A percentile compares a stretch with the other conserved stretches of the same genome.
Conservation (phyloP, 148 eudicot genomes). For the Rhododendron henanense region DNA sequence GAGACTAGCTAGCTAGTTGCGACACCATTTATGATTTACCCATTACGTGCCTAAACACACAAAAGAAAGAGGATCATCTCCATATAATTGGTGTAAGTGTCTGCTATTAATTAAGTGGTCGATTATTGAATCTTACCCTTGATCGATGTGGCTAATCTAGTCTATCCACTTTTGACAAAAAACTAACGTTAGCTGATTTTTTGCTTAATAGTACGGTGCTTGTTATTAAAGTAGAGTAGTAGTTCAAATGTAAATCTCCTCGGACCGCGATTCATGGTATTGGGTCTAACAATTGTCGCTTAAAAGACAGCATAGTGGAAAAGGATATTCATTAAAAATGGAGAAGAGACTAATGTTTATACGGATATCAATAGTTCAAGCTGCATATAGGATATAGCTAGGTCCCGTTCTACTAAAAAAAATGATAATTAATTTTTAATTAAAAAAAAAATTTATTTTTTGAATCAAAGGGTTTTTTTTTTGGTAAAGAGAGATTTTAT, state of each 20-base stretch:
- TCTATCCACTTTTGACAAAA: neutral
- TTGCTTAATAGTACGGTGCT: neutral
- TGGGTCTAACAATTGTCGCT: neutral
- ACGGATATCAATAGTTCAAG: too few relatives aligned
- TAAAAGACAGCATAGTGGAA: neutral
- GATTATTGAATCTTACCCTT: neutral
- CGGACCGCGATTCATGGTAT: neutral
- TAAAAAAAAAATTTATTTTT: too few relatives aligned
- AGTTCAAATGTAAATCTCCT: neutral
- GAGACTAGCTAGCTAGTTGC: too few relatives aligned
- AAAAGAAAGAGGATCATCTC: too few relatives aligned
- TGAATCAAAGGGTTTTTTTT: too few relatives aligned
- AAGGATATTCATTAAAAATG: neutral
- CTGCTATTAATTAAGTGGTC: neutral
- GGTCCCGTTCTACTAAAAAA: too few relatives aligned
- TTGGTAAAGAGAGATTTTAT: too few relatives aligned
- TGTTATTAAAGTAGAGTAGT: neutral
- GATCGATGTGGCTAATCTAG: neutral
- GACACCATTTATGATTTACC: too few relatives aligned
- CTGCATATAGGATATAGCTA: too few relatives aligned
- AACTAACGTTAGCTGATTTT: neutral
- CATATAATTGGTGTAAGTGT: too few relatives aligned
- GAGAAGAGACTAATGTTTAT: neutral
- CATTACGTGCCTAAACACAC: too few relatives aligned
- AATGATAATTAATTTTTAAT: too few relatives aligned